phyloP scores from a whole-genome alignment of 139 green algal species.

The Chlorella sp. region DNA sequence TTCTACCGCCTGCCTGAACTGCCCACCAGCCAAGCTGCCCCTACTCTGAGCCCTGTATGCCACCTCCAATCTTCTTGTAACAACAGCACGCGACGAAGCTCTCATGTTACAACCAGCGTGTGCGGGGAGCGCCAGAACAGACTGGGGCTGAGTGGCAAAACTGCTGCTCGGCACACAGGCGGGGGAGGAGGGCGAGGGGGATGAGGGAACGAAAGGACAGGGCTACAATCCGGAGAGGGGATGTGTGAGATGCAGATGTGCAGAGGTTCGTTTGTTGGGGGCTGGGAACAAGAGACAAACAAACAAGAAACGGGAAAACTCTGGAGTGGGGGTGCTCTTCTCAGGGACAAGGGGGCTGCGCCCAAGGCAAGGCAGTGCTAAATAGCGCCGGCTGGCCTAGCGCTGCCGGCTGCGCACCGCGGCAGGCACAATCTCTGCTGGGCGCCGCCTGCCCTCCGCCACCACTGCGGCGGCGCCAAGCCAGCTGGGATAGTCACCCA shows the following conservation, averaged over 20 bases:
- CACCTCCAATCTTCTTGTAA: too few species aligned
- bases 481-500: neutral
- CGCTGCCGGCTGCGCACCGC: neutral
- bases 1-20: neutral
- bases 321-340: neutral
- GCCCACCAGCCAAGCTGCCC: too few species aligned
- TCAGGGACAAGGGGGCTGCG: neutral
- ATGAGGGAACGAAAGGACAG: too few species aligned
- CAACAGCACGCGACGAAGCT: neutral
- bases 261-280: conserved; percentile 6
- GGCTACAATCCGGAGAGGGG: too few species aligned
- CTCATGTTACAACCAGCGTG: too few species aligned
- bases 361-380: too few species aligned
- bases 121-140: neutral
- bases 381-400: neutral
- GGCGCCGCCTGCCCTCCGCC: neutral
- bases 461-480: neutral
- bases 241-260: too few species aligned
- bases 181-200: too few species aligned
- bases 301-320: neutral
- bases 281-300: neutral
- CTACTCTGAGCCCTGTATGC: too few species aligned
- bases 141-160: neutral
- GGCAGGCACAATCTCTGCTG: neutral
- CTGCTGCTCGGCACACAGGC: too few species aligned